Evolutionary conservation across 176 grass and related monocot species (phyloP).

Genomic region (Oryza nivara): DNA sequence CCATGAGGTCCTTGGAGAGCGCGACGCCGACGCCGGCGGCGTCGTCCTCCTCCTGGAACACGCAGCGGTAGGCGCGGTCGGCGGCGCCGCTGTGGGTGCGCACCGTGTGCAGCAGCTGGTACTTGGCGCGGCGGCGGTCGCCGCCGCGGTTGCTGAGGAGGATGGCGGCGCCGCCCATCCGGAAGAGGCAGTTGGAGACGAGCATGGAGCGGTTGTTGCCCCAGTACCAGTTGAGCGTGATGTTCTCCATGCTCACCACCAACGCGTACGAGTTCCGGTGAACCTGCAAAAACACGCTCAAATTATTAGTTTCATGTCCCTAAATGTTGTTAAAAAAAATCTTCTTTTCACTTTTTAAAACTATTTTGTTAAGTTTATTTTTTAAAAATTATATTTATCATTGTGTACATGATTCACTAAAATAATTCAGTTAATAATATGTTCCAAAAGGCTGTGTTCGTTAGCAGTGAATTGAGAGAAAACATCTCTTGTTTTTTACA

Average conservation of each 20-base stretch:
- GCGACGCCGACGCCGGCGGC: constrained; percentile 53
- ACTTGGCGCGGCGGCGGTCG: constrained; percentile 61
- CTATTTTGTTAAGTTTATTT: no score
- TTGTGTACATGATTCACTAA: no score
- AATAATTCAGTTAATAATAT: no score
- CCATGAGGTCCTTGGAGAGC: constrained; percentile 88
- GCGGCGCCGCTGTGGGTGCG: constrained; percentile 79
- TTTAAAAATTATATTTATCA: no score
- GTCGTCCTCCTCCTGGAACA: constrained; percentile 85
- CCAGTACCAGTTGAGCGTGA: constrained; percentile 94
- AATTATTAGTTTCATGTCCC: no score
- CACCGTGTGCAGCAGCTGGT: constrained; percentile 84
- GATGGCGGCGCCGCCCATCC: constrained; percentile 90
- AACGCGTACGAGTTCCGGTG: constrained; percentile 84
- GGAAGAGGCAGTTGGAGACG: constrained; percentile 94
- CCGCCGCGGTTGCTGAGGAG: constrained; percentile 65
- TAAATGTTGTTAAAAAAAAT: no score
- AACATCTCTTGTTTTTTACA: no score
- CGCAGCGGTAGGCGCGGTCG: constrained; percentile 63
- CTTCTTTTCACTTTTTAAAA: no score
- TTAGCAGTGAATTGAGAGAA: no score
- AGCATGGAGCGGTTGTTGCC: constrained; percentile 95
- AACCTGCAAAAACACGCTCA: constrained; percentile 44
- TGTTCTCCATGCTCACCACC: constrained; percentile 98
- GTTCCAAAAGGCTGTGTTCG: no score